Base-by-base conservation (phyloP, 2,329 filamentous ascomycete species). In the Drechslera avenae region DNA sequence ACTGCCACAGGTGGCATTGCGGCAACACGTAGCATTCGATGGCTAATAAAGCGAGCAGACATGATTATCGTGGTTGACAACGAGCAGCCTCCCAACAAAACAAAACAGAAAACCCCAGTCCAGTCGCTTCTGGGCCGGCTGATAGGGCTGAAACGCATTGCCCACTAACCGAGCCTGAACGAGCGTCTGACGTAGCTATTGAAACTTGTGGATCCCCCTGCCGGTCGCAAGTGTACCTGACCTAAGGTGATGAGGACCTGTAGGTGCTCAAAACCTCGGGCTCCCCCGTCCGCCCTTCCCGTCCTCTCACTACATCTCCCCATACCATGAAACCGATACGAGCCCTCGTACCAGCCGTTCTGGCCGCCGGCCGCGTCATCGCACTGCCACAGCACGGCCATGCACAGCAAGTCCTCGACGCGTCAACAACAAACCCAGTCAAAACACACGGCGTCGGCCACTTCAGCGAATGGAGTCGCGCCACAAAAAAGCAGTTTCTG, bases 381-480 rank as follows among this genome's bases (percentile, higher is more conserved):
- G 62, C 62, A 13, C 43, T 59, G 54, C 63, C 62, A 3, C 59
- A 55, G 39, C 50, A 37, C n/a, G 55, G 52, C 36, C 40, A 54
- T 26, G 39, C 59, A 10, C 53, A 56, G 19, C 66, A 69, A 37
- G 17, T 64, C 14, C 52, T 66, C 19, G 52, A 55, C 46, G 49
- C 50, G 33, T 37, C 51, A 3, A 30, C 45, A 14, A 54, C 53
- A 3, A 52, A 54, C 36, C 45, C 46, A 23, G 19, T 39, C 41
- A 60, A 55, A 43, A 42, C 46, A 8, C 41, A 63, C 12, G 77
- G 77, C 13, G 76, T 78, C 10, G 77, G 77, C 26, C 77, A 79
- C 64, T 79, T 79, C 63, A 77, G 75, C 62, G 76, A 79, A 58
- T 79, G 77, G 77, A 76, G 73, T 19, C 75, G 77, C 30, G 72